These are phyloP conservation scores for Entomortierella beljakovae DNA, from an alignment of 192 early-diverging fungal species.

Conservation along the genomic window DNA sequence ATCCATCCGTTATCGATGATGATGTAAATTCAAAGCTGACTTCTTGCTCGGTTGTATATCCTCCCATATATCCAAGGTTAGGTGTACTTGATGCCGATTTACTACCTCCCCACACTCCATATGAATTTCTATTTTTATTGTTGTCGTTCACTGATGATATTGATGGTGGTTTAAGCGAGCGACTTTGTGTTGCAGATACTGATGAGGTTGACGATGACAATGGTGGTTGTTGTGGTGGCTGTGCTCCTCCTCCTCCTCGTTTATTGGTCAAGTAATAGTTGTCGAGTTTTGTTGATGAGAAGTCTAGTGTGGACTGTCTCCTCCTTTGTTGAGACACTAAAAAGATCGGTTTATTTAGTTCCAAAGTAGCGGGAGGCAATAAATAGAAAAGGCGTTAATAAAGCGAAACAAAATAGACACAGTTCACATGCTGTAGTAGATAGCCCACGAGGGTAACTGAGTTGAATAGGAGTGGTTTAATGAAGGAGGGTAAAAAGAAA, in stretches of 20 bases:
- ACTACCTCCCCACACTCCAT: slow-evolving; percentile 33
- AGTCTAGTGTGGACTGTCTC: slow-evolving; percentile 37
- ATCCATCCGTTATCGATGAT: slow-evolving; percentile 2
- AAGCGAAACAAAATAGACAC: neutral
- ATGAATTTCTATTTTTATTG: slow-evolving; percentile 8
- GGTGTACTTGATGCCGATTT: slow-evolving; percentile 48
- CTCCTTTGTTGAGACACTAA: slow-evolving; percentile 39
- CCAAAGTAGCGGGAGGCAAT: too few relatives aligned
- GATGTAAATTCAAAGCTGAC: slow-evolving; percentile 2
- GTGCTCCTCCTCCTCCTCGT: neutral
- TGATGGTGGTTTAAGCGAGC: slow-evolving; percentile 23
- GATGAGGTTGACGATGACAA: neutral
- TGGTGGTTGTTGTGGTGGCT: too few relatives aligned
- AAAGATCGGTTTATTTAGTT: neutral
- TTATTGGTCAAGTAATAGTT: neutral
- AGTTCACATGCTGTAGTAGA: too few relatives aligned
- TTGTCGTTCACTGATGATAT: neutral
- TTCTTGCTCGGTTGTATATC: neutral
- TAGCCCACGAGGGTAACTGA: too few relatives aligned
- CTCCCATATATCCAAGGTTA: slow-evolving; percentile 32
- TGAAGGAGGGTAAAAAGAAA: too few relatives aligned
- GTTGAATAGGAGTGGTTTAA: too few relatives aligned
- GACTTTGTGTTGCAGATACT: neutral
- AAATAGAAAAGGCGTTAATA: neutral
- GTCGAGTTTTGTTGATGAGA: slow-evolving; percentile 27